These are phyloP conservation scores for Kodamaea anthophila DNA, from an alignment of 1,139 yeast genomes.

Conservation along the genomic window DNA sequence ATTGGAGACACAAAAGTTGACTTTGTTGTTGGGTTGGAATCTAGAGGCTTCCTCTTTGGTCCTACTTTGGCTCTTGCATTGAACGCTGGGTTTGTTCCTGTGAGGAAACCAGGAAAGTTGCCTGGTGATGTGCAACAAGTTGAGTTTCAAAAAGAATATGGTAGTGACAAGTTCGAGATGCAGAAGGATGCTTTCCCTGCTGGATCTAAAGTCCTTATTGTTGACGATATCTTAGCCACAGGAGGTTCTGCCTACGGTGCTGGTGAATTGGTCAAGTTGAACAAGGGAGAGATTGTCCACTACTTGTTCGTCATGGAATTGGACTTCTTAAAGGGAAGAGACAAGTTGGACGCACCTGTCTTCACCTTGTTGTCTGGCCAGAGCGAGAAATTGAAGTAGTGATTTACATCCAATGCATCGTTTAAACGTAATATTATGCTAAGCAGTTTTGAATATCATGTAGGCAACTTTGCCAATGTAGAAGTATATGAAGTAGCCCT, in stretches of 20 bases:
- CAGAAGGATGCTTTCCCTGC: slow-evolving; percentile 77
- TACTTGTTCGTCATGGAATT: slow-evolving; percentile 88
- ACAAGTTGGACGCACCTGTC: slow-evolving; percentile 75
- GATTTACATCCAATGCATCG: too few species aligned
- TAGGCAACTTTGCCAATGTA: slow-evolving; percentile 79
- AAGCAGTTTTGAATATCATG: slow-evolving; percentile 72
- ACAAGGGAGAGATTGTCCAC: slow-evolving; percentile 58
- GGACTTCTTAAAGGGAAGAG: slow-evolving; percentile 91
- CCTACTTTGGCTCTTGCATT: slow-evolving; percentile 89
- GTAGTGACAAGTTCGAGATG: slow-evolving; percentile 81
- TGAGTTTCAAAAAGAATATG: slow-evolving; percentile 85
- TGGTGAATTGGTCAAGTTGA: slow-evolving; percentile 67
- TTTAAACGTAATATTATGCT: slow-evolving; percentile 8
- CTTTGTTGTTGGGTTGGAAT: slow-evolving; percentile 88
- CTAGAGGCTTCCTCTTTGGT: slow-evolving; percentile 95
- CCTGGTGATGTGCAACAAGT: slow-evolving; percentile 80
- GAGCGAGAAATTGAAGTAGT: slow-evolving; percentile 34
- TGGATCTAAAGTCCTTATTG: slow-evolving; percentile 77
- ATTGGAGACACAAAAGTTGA: slow-evolving; percentile 67
- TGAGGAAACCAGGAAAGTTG: slow-evolving; percentile 90
- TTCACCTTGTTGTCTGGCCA: slow-evolving; percentile 87
- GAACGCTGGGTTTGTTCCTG: slow-evolving; percentile 88
- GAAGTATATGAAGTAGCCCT: slow-evolving; percentile 78
- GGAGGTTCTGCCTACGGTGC: slow-evolving; percentile 97
- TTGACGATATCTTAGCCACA: slow-evolving; percentile 95